Conservation (phyloP, 148 eudicot species). For the Rhododendron ovatum region DNA sequence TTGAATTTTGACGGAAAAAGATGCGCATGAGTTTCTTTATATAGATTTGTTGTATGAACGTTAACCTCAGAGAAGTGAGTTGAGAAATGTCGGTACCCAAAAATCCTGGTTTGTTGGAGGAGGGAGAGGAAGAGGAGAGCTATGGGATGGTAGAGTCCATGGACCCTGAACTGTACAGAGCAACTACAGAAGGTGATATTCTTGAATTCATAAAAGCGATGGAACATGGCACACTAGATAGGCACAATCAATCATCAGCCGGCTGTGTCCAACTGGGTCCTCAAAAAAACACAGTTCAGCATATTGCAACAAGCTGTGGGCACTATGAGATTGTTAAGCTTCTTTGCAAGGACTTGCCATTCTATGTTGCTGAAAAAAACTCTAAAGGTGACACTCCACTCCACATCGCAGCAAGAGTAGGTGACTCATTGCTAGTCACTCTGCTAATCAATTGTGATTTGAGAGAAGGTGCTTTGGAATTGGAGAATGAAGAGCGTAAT, state of each 20-base stretch:
- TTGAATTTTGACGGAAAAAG: not conserved
- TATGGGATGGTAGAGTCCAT: conserved; percentile 18
- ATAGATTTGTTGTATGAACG: not conserved
- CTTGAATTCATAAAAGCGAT: conserved; percentile 19
- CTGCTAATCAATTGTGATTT: conserved; percentile 4
- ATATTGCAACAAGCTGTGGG: conserved; percentile 18
- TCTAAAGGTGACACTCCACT: conserved; percentile 23
- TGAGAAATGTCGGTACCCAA: conserved; percentile 15
- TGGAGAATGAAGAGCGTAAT: conserved; percentile 17
- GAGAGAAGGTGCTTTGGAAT: conserved; percentile 10
- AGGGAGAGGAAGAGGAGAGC: conserved; percentile 14
- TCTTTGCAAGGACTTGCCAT: conserved; percentile 20
- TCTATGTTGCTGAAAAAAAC: conserved; percentile 20
- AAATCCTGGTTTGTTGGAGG: conserved; percentile 7
- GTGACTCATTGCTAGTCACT: conserved; percentile 11
- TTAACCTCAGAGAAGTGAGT: not conserved
- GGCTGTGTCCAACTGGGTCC: conserved; percentile 24
- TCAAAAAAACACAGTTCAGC: conserved; percentile 24
- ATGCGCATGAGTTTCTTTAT: not conserved
- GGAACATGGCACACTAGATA: not conserved
- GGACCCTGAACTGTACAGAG: conserved; percentile 23
- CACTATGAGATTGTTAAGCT: conserved; percentile 20
- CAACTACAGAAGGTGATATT: conserved; percentile 22
- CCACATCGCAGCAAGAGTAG: conserved; percentile 27
- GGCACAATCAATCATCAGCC: conserved; percentile 3